Base-by-base conservation (phyloP, 1,139 yeast species). In the Zygosaccharomyces pseudobailii region DNA sequence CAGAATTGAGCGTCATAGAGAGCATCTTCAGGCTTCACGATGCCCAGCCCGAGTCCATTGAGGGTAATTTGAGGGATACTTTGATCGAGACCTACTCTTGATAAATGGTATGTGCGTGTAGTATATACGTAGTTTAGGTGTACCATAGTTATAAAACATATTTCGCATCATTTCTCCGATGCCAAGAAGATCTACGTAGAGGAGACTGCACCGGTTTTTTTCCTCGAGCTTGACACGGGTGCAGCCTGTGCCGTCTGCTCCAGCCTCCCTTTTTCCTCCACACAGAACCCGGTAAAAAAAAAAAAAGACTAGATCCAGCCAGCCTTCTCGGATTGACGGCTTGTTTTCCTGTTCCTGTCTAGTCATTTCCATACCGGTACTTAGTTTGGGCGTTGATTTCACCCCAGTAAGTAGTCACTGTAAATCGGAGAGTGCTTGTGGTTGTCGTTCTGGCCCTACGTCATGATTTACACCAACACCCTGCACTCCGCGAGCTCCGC, bases 1-100 rank as follows among this genome's bases (percentile, higher is more conserved):
- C 98, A 42, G 99, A 94, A 72, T 77, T 94, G 64, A 88, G 96
- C 57, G 98, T 94, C 52, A 80, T 94, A 58, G 98, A 94, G 73
- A 86, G 95, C 66, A 94, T 94, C 59, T 94, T 92, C 80, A 84
- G 88, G 71, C 75, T 87, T 61, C 92, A 86, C 70, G 95, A 87
- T 63, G 90, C 88, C 54, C 87, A 84, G 67, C 95, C 95, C 54
- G 92, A 86, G 55, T 76, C 88, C 48, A 87, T 87, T 56, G 78
- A 87, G 51, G 87, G 88, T 59, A 80, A 84, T 72, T 78, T 87
- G 72, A 85, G 95, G 73, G 95, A 87, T 65, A 87, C 96, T 49
- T 79, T 87, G 71, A 87, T 87, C 66, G 96, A 87, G 75, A 87
- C 96, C 44, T 87, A 87, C 71, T 71, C 75, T 45, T 71, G 59